Base-by-base conservation (phyloP, 2,329 filamentous ascomycete species). In the Cytospora mali region DNA sequence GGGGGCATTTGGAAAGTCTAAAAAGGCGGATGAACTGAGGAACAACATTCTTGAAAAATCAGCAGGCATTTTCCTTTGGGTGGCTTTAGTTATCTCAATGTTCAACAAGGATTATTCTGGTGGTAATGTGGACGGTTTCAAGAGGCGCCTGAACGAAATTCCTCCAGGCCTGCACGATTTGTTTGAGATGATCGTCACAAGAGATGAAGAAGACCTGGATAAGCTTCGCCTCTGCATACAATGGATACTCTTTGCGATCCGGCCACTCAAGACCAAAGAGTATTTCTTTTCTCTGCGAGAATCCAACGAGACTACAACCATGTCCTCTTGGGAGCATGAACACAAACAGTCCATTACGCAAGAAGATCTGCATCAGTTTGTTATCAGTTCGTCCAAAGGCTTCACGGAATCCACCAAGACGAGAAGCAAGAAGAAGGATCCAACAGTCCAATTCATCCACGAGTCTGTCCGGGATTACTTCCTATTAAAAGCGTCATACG, bases 381-480 rank as follows among this genome's bases (percentile, higher is more conserved):
- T 84, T 0, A 68, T 77, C 0, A 72, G 70, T 35, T 77, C 71
- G 0, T 86, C 83, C 0, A 85, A 84, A 66, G 83, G 84, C 0
- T 72, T 85, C 10, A 78, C 76, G 0, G 81, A 84, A 59, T 64
- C 78, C 1, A 78, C 75, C 0, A 75, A 69, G 16, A 67, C 70
- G 0, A 67, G 71, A 18, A 78, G 75, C 0, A 74, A 69, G 13
- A 67, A 70, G 0, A 66, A 71, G 14, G 2, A 27, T 0, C 66
- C 68, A 0, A 77, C 66, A 0, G 78, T 84, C 0, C 82, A 85
- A 62, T 85, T 84, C 68, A 83, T 84, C 6, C 81, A 84, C 46
- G 79, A 83, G 65, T 81, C 81, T 0, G 79, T 84, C 0, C 69
- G 75, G 0, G 80, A 83, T 11, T 83, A 79, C 52, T 71, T 84